Percentiles rank a stretch among this genome's conserved stretches.
These are phyloP conservation scores for Rhizopus arrhizus DNA, from an alignment of 371 early-diverging fungal genomes.

Conservation along the genomic window DNA sequence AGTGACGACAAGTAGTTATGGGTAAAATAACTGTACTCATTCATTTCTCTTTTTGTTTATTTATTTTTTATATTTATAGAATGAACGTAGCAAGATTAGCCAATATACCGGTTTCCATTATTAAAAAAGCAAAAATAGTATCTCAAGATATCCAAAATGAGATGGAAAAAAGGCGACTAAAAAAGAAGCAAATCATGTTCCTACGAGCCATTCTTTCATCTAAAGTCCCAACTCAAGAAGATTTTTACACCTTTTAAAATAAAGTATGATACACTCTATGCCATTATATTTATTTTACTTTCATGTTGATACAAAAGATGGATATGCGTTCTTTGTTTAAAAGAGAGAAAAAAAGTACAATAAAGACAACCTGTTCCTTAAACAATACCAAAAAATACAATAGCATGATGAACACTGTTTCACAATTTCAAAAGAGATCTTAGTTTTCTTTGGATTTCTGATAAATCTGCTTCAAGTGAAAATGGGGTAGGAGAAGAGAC, in stretches of 20 bases:
- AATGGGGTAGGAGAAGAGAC: constrained; percentile 16
- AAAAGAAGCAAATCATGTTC: not conserved
- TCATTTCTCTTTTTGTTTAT: too few relatives aligned
- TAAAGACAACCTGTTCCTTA: not conserved
- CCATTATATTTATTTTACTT: too few relatives aligned
- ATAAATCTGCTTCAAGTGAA: constrained; percentile 28
- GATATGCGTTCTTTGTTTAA: too few relatives aligned
- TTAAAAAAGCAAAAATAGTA: not conserved
- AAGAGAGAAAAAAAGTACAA: not conserved
- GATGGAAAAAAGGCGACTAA: constrained; percentile 3
- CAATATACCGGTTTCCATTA: constrained; percentile 57
- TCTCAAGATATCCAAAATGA: constrained; percentile 46
- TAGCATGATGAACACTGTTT: not conserved
- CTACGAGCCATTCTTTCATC: not conserved
- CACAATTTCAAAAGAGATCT: constrained; percentile 49
- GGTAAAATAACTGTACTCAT: constrained; percentile 40
- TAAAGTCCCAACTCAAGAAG: not conserved
- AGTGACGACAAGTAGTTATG: constrained; percentile 74
- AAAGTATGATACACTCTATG: not conserved
- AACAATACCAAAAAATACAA: constrained; percentile 4
- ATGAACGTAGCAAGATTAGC: constrained; percentile 85
- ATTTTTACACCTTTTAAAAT: not conserved
- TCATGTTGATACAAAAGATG: too few relatives aligned
- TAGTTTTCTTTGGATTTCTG: constrained; percentile 48
- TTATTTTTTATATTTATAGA: constrained; percentile 31